Evolutionary conservation across 257 asterid genomes (phyloP).

Genomic region (Solanum sejunctum): DNA sequence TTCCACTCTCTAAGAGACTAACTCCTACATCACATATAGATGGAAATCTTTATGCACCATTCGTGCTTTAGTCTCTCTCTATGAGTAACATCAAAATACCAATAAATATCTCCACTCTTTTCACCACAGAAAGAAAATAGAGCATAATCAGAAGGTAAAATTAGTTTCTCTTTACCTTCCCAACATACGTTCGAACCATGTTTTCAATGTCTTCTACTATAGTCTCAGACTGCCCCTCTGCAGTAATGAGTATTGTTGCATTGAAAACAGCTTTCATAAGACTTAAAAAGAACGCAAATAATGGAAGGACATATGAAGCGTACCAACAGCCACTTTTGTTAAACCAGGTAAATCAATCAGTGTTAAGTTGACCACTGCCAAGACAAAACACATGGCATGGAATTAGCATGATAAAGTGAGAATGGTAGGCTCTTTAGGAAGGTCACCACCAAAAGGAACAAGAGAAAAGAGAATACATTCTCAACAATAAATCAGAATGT

Average conservation of each 20-base stretch:
- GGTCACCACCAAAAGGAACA: background rate
- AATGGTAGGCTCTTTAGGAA: background rate
- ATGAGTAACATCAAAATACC: background rate
- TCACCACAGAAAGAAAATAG: background rate
- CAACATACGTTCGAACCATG: conserved; percentile 86
- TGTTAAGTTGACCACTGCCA: conserved; percentile 91
- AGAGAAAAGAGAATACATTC: background rate
- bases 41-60: background rate
- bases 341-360: conserved; percentile 92
- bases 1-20: background rate
- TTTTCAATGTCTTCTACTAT: conserved; percentile 80
- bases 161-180: conserved; percentile 44
- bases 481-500: background rate
- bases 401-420: background rate
- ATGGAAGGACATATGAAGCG: conserved; percentile 5
- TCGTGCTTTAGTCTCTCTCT: background rate
- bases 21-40: background rate
- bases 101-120: background rate
- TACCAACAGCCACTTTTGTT: conserved; percentile 95
- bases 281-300: background rate
- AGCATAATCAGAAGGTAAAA: background rate
- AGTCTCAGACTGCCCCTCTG: conserved; percentile 95
- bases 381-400: background rate
- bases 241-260: conserved; percentile 1
- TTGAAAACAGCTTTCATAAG: background rate